Percentiles rank a stretch among this genome's conserved stretches.
phyloP scores from a whole-genome alignment of 225 moss, liverwort and hornwort species.

The Antitrichia curtipendula region DNA sequence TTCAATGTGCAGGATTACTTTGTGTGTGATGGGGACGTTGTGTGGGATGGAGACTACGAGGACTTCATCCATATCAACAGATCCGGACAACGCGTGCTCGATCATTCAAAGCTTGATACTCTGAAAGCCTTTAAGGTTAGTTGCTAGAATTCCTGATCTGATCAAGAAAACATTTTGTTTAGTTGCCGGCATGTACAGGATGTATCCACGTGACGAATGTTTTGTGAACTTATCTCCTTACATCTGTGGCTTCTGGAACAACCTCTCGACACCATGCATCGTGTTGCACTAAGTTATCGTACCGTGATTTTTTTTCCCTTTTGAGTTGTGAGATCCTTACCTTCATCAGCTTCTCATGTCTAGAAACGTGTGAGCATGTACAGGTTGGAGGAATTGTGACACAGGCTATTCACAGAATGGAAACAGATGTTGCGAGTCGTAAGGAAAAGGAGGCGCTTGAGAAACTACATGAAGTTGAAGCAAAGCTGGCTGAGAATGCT shows the following conservation, averaged over 20 bases:
- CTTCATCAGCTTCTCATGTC: neutral
- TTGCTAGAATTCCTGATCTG: neutral
- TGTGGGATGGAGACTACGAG: slow-evolving; percentile 88
- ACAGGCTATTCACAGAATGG: slow-evolving; percentile 46
- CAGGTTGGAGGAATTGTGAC: slow-evolving; percentile 34
- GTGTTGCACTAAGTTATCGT: neutral
- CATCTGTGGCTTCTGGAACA: neutral
- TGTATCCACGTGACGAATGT: neutral
- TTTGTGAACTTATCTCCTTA: neutral
- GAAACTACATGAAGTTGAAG: slow-evolving; percentile 22
- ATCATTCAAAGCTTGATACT: slow-evolving; percentile 83
- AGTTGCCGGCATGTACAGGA: neutral
- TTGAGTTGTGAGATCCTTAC: neutral
- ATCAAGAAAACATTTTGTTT: neutral
- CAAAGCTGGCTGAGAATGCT: neutral
- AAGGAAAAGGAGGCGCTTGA: slow-evolving; percentile 21
- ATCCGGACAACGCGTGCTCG: slow-evolving; percentile 79
- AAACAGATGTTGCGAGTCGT: slow-evolving; percentile 21
- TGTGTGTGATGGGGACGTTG: slow-evolving; percentile 83
- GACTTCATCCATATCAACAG: slow-evolving; percentile 84
- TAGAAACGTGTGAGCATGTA: neutral
- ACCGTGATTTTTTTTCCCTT: neutral
- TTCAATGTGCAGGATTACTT: slow-evolving; percentile 76
- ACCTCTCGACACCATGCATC: neutral
- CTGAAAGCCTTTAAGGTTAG: slow-evolving; percentile 57